Evolutionary conservation across 2,329 filamentous ascomycete species (phyloP).

Genomic region (Paramyrothecium roridum): DNA sequence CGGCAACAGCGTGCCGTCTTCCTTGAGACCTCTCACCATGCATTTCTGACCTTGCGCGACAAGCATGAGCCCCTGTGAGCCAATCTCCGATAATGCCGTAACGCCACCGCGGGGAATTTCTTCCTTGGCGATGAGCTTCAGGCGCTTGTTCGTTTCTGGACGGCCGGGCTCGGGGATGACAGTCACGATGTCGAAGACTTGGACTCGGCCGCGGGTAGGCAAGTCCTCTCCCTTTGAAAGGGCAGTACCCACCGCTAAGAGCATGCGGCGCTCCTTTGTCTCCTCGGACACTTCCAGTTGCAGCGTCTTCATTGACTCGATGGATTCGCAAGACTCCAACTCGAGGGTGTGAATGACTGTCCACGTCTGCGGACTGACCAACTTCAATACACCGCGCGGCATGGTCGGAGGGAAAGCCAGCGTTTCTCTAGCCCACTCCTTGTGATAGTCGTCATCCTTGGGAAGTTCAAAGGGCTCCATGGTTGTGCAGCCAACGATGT

Average conservation of each 20-base stretch:
- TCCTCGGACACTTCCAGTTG: conserved; percentile 88
- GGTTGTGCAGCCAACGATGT: conserved; percentile 70
- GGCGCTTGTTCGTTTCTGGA: conserved; percentile 79
- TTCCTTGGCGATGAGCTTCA: conserved; percentile 85
- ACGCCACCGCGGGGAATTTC: conserved; percentile 90
- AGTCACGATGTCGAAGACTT: conserved; percentile 86
- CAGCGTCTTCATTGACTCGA: conserved; percentile 79
- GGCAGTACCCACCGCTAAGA: conserved; percentile 83
- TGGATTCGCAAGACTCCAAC: conserved; percentile 70
- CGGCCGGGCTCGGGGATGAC: conserved; percentile 86
- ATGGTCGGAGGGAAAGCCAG: conserved; percentile 61
- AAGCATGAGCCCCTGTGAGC: conserved; percentile 82
- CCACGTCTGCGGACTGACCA: conserved; percentile 77
- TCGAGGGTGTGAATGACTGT: conserved; percentile 72
- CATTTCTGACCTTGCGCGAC: conserved; percentile 95
- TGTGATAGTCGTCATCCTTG: conserved; percentile 80
- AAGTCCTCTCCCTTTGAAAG: conserved; percentile 88
- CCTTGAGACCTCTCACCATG: conserved; percentile 93
- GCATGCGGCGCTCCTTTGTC: conserved; percentile 78
- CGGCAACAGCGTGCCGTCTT: conserved; percentile 86
- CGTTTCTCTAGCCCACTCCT: conserved; percentile 76
- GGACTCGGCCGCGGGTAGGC: conserved; percentile 77
- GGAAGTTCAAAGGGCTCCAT: conserved; percentile 75
- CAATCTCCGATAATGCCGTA: conserved; percentile 80
- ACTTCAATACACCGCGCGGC: conserved; percentile 69